Base-by-base conservation (phyloP, 768 basidiomycete species). In the Calocera viscosa region DNA sequence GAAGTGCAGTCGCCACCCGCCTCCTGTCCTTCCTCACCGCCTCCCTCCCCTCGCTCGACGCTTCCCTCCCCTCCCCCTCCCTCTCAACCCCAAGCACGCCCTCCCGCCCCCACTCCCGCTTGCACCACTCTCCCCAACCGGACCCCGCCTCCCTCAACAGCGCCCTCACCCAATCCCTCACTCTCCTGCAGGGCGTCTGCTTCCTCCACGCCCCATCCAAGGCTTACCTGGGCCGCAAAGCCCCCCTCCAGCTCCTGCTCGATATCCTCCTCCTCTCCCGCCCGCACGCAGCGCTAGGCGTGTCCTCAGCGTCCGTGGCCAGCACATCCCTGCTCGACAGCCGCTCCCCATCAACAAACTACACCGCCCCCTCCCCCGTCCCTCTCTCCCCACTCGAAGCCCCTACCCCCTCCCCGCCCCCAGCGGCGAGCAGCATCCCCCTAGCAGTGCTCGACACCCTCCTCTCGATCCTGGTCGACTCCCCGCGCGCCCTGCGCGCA, bases 391-490 rank as follows among this genome's bases (percentile, higher is more conserved):
- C 34, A 28, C 64, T 60, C 14, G 53, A 60, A 8, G 22, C 65
- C 33, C 26, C 43, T 24, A 16, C 67, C 64, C 64, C 71, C 34
- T 64, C 73, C 1, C 38, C 70, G 30, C 47, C 77, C 68, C 32
- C 39, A 60, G 53, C 26, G 10, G 14, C 24, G 30, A 16, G 14
- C 14, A 60, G 53, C 26, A 80, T 94, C n/a, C 84, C 89, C 1
- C 88, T 89, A 1, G 79, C 82, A 11, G 79, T 90, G 8, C 79
- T 97, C 22, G 94, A 97, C 72, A 91, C 91, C 0, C 76, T 97
- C 2, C 79, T 94, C 19, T 93, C 90, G 70, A 81, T 93, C 33
- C 80, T 97, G n/a, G 94, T 95, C 16, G 94, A 97, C 74, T 85
- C 89, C 1, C 82, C 90, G 0, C 71, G 75, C 7, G 86, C 91